These are phyloP conservation scores for Candida labiduridarum DNA, from an alignment of 1,139 yeast species.

Conservation along the genomic window DNA sequence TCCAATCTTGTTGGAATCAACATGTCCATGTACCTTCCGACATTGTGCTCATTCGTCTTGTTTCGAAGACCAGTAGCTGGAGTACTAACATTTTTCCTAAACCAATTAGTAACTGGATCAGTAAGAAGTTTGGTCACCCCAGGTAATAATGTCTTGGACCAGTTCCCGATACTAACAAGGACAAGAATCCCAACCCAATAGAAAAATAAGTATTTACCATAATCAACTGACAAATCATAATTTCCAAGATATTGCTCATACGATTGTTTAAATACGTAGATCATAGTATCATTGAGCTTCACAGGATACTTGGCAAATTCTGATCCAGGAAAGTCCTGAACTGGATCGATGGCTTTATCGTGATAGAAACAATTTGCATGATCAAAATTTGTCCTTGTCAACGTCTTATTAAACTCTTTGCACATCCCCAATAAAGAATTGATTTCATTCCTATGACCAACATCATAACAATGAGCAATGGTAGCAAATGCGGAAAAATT, in stretches of 20 bases:
- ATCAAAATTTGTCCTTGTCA: slow-evolving; percentile 33
- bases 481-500: slow-evolving; percentile 43
- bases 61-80: slow-evolving; percentile 31
- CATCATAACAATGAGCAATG: slow-evolving; percentile 37
- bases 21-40: slow-evolving; percentile 34
- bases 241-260: slow-evolving; percentile 44
- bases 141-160: slow-evolving; percentile 35
- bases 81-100: slow-evolving; percentile 25
- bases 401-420: slow-evolving; percentile 24
- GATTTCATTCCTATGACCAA: slow-evolving; percentile 27
- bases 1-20: slow-evolving; percentile 69
- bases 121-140: slow-evolving; percentile 19
- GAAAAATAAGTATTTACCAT: slow-evolving; percentile 31
- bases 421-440: slow-evolving; percentile 31
- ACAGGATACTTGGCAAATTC: slow-evolving; percentile 26
- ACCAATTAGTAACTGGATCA: slow-evolving; percentile 29
- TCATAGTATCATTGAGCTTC: slow-evolving; percentile 22
- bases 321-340: slow-evolving; percentile 23
- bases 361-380: slow-evolving; percentile 38
- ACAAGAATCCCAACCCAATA: slow-evolving; percentile 36
- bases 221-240: slow-evolving; percentile 37
- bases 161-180: slow-evolving; percentile 31
- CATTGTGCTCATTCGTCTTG: slow-evolving; percentile 29
- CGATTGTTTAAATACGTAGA: slow-evolving; percentile 20
- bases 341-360: neutral